Conservation (phyloP, 2,329 filamentous ascomycete species). For the Cordyceps militaris region DNA sequence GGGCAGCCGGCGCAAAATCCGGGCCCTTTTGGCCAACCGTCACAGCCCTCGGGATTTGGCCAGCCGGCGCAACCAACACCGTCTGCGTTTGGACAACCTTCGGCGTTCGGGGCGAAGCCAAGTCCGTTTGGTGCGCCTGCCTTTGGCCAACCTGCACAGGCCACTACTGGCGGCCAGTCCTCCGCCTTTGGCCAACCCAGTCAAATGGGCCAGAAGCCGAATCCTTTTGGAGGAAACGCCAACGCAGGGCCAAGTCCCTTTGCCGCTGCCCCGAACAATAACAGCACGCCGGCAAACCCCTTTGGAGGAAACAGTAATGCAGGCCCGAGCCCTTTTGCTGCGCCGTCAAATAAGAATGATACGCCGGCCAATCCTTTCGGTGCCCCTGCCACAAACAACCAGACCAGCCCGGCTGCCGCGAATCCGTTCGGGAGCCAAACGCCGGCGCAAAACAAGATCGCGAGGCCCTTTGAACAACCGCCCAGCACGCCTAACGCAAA, state of each 20-base stretch:
- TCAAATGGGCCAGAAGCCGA: constrained; percentile 26
- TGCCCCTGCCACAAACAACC: neutral
- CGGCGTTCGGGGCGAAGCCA: constrained; percentile 14
- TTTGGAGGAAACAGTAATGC: constrained; percentile 21
- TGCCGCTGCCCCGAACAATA: constrained; percentile 6
- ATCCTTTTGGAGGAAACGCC: constrained; percentile 25
- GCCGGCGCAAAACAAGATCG: constrained; percentile 1
- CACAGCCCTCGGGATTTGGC: constrained; percentile 25
- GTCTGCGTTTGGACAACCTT: constrained; percentile 33
- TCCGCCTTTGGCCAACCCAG: constrained; percentile 34
- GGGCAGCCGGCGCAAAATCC: constrained; percentile 17
- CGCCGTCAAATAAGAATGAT: neutral
- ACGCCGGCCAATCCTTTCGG: constrained; percentile 4
- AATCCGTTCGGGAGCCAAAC: constrained; percentile 12
- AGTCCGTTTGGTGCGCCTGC: constrained; percentile 28
- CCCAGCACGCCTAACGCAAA: constrained; percentile 7
- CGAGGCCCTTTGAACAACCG: constrained; percentile 5
- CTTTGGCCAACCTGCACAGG: constrained; percentile 34
- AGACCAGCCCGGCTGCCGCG: neutral
- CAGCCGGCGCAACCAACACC: constrained; percentile 19
- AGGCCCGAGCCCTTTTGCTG: neutral
- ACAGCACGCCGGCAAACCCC: constrained; percentile 20
- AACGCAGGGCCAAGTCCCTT: constrained; percentile 26
- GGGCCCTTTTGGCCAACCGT: constrained; percentile 30
- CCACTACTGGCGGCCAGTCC: constrained; percentile 12